phyloP scores from a whole-genome alignment of 2,329 filamentous ascomycete genomes.

The Phaeosphaeria sp. region DNA sequence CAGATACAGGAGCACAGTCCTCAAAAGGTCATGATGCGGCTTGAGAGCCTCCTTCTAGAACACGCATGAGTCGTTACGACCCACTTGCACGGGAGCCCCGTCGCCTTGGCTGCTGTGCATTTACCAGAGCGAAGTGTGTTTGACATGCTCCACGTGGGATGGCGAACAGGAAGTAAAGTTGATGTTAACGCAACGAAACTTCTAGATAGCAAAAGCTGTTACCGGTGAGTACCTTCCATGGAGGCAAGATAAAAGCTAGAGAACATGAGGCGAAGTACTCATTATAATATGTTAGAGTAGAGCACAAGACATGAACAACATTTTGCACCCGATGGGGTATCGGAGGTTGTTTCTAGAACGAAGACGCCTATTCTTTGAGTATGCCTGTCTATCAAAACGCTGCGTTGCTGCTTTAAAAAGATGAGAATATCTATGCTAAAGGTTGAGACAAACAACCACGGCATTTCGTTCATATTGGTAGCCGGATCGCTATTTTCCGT shows the following conservation, averaged over 20 bases:
- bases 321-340: not conserved
- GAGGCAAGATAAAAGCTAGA: not conserved
- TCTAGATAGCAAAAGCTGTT: not conserved
- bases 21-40: conserved; percentile 5
- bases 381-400: not conserved
- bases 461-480: not conserved
- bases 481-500: not conserved
- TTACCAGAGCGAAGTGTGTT: not conserved
- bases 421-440: not conserved
- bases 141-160: not conserved
- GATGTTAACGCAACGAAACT: not conserved
- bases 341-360: not conserved
- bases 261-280: not conserved
- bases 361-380: too few species aligned
- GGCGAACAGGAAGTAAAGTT: not conserved
- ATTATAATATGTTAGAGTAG: not conserved
- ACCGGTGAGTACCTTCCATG: not conserved
- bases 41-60: conserved; percentile 19
- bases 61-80: conserved; percentile 16
- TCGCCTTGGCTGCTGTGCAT: conserved; percentile 3
- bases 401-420: not conserved
- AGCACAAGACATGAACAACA: not conserved
- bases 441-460: too few species aligned
- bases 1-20: not conserved
- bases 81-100: conserved; percentile 28